Base-by-base conservation (phyloP, 2,329 filamentous ascomycete genomes). In the Pyrenophora tritici-repentis region DNA sequence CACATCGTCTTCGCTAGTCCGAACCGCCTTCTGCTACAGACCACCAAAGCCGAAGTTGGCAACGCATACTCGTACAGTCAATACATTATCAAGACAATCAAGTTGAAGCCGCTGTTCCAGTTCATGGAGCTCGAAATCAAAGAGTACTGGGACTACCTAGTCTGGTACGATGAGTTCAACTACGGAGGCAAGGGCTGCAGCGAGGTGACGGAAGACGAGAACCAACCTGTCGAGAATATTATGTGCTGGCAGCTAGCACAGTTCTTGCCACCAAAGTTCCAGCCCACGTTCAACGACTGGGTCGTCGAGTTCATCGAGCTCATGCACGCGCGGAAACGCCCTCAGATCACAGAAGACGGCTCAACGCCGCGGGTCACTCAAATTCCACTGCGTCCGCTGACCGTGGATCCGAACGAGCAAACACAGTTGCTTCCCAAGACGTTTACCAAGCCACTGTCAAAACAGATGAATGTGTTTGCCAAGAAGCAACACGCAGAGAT, bases 151-250 rank as follows among this genome's bases (percentile, higher is more conserved):
- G 94, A 99, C 73, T 97, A 97, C 66, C 85, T 99, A 0, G 86
- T 97, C 3, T 99, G 94, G 94, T 97, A 97, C 62, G 94, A 99
- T 63, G 91, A 97, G 74, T 97, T 93, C 80, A 99, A 99, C 78
- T 97, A 97, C 66, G 95, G 94, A 47, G 94, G 94, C 54, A 95
- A 95, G 67, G 94, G 90, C 3, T 96, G 91, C 61, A 85, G 87
- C 42, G 85, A 94, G 65, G 89, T 97, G 3, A 81, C 88, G 6
- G 86, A 86, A 61, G 80, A 80, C 8, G 90, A 93, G 63, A 85
- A 88, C 37, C 91, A 97, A 70, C 82, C 84, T 3, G 82, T 97
- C 12, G 89, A 97, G 64, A 94, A 89, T 9, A 86, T 99, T 65
- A 97, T 99, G 92, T 90, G 96, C 74, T 99, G 95, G 95, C 94